Base-by-base conservation (phyloP, 2,329 filamentous ascomycete species). In the Aspergillus niger region DNA sequence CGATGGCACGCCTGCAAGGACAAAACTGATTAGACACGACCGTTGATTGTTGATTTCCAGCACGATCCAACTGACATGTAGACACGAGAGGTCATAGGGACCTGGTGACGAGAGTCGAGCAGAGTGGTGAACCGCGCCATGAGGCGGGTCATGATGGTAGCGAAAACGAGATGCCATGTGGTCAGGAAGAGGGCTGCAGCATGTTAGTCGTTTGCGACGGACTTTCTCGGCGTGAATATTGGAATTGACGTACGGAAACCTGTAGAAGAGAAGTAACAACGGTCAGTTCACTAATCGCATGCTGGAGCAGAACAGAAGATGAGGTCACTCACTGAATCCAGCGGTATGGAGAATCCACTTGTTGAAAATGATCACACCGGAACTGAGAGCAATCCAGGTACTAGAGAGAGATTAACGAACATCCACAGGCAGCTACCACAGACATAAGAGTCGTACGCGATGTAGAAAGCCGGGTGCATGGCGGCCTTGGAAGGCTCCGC, bases 351-450 rank as follows among this genome's bases (percentile, higher is more conserved):
- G 85, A 73, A 98, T 92, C 88, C 91, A 97, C 86, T 98, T 98
- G 88, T 98, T 98, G 88, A 97, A 98, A 62, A 98, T 84, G 77
- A 98, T 98, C 74, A 97, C 92, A 70, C 89, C 91, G 28, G 92
- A 96, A 72, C 91, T 96, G 76, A 97, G 85, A 60, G 87, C 82
- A 76, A 98, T 98, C 94, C 94, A 98, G 68, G 88, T 83, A 69
- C 92, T 96, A 77, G 28, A 13, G 8, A 43, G 15, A 17, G 22
- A 52, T 70, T 55, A 55, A 32, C 26, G 26, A 8, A 32, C 5
- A 26, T 43, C 26, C 51, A 24, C 36, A 51, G n/a, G 5, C 49
- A 44, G 36, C 24, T 17, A 17, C 20, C 17, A 47, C 13, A 17
- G 24, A 22, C 20, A 32, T 22, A 48, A 48, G n/a, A 15, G 24